These are phyloP conservation scores for Nannochloris sp. DNA, from an alignment of 139 green algal species.

Conservation along the genomic window DNA sequence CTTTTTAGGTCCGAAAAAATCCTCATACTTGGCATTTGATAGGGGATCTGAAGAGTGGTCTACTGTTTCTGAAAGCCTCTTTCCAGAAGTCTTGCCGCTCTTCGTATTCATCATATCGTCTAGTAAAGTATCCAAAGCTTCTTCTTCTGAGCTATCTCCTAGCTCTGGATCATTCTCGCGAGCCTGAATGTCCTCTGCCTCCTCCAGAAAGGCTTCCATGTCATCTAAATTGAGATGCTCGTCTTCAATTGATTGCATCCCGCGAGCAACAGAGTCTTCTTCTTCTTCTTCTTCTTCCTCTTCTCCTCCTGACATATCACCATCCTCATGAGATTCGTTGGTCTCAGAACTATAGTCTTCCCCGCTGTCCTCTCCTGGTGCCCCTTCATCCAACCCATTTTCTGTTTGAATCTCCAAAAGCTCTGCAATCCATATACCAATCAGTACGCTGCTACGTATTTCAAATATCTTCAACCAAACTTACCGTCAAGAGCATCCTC, in stretches of 20 bases:
- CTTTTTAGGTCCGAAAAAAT: slow-evolving; percentile 57
- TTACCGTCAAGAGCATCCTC: slow-evolving; percentile 33
- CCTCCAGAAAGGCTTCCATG: slow-evolving; percentile 81
- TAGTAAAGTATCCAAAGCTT: neutral
- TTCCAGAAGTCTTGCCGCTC: neutral
- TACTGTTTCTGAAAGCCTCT: neutral
- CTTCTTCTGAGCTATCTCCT: neutral
- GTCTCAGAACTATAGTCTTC: neutral
- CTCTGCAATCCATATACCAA: too few species aligned
- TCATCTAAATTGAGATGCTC: slow-evolving; percentile 72
- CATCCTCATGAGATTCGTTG: neutral
- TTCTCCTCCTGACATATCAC: slow-evolving; percentile 6
- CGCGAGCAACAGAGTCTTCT: neutral
- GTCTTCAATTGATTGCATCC: slow-evolving; percentile 38
- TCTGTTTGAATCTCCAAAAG: too few species aligned
- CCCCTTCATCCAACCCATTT: neutral
- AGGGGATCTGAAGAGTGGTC: slow-evolving; percentile 1
- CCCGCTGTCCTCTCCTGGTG: neutral
- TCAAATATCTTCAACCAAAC: neutral
- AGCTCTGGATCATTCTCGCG: neutral
- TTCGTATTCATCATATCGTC: neutral
- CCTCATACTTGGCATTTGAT: slow-evolving; percentile 43
- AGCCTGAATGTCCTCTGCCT: slow-evolving; percentile 50
- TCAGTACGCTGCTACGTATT: too few species aligned
- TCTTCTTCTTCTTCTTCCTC: slow-evolving; percentile 11